Percentiles rank a stretch among this genome's conserved stretches.
phyloP scores from a whole-genome alignment of 495 filamentous ascomycete species.

The Filosporella fistucella region DNA sequence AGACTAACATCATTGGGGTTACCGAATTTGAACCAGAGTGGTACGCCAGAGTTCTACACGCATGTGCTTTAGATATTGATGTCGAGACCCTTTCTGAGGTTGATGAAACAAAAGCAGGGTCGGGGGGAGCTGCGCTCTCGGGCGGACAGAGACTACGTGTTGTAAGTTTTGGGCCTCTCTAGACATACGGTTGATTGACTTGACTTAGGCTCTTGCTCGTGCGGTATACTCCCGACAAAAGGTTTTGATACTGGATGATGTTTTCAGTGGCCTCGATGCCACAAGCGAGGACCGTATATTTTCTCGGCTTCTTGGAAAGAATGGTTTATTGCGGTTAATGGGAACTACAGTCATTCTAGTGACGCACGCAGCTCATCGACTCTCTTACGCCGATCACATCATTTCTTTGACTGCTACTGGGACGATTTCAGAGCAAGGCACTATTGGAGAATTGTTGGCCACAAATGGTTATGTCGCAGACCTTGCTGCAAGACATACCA shows the following conservation, averaged over 20 bases:
- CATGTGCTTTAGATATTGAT: slow-evolving; percentile 29
- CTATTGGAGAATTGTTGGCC: slow-evolving; percentile 37
- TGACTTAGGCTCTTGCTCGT: slow-evolving; percentile 18
- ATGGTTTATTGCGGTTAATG: slow-evolving; percentile 41
- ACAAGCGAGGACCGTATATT: slow-evolving; percentile 40
- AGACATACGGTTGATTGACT: background rate
- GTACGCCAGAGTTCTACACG: slow-evolving; percentile 28
- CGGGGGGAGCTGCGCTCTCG: slow-evolving; percentile 50
- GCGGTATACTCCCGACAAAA: slow-evolving; percentile 10
- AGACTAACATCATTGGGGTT: slow-evolving; percentile 29
- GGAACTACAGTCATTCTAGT: slow-evolving; percentile 47
- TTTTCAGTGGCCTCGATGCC: slow-evolving; percentile 19
- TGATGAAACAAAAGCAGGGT: slow-evolving; percentile 49
- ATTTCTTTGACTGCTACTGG: slow-evolving; percentile 42
- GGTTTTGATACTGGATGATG: slow-evolving; percentile 18
- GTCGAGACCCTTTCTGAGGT: slow-evolving; percentile 40
- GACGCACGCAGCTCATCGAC: slow-evolving; percentile 34
- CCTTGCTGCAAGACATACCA: slow-evolving; percentile 23
- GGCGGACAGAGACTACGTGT: slow-evolving; percentile 57
- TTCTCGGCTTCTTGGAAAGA: slow-evolving; percentile 43
- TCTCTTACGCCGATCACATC: slow-evolving; percentile 47
- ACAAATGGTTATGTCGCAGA: slow-evolving; percentile 44
- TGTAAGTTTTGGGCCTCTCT: slow-evolving; percentile 15
- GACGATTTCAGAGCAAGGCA: slow-evolving; percentile 44
- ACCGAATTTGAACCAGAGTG: slow-evolving; percentile 24